Percentiles rank a stretch among this genome's conserved stretches.
These are phyloP conservation scores for Phytophthora melonis DNA, from an alignment of 352 stramenopile genomes.

Conservation along the genomic window DNA sequence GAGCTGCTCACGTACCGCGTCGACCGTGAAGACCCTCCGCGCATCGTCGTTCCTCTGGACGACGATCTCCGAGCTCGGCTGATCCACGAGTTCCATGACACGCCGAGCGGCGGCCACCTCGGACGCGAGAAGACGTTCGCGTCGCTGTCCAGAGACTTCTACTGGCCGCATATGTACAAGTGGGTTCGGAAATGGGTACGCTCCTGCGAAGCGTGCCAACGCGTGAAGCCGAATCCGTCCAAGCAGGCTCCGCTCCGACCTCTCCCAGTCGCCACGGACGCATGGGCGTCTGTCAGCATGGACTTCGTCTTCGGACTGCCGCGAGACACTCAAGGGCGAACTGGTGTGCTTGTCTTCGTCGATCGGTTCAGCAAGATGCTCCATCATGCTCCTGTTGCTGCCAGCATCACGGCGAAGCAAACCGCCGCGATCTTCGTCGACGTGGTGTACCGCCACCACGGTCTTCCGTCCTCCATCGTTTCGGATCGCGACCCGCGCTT, in stretches of 20 bases:
- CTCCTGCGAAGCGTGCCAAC: background rate
- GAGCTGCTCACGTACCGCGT: background rate
- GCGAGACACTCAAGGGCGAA: background rate
- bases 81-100: background rate
- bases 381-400: background rate
- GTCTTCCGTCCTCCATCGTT: too few relatives aligned
- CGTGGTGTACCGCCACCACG: too few relatives aligned
- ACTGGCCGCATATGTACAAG: background rate
- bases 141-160: background rate
- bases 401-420: background rate
- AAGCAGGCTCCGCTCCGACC: too few relatives aligned
- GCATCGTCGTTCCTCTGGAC: background rate
- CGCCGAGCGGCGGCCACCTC: background rate
- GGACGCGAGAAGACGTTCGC: background rate
- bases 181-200: background rate
- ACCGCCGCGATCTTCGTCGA: background rate
- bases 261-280: too few relatives aligned
- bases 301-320: background rate
- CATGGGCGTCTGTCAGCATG: too few relatives aligned
- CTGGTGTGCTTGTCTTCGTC: background rate
- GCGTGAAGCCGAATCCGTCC: background rate
- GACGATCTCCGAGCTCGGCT: background rate
- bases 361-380: background rate
- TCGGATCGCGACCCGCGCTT: background rate
- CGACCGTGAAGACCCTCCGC: background rate